Percentiles rank a stretch among this genome's conserved stretches.
Evolutionary conservation across 1,284 basidiomycete species (phyloP).

Genomic region (Peniophora sp.): DNA sequence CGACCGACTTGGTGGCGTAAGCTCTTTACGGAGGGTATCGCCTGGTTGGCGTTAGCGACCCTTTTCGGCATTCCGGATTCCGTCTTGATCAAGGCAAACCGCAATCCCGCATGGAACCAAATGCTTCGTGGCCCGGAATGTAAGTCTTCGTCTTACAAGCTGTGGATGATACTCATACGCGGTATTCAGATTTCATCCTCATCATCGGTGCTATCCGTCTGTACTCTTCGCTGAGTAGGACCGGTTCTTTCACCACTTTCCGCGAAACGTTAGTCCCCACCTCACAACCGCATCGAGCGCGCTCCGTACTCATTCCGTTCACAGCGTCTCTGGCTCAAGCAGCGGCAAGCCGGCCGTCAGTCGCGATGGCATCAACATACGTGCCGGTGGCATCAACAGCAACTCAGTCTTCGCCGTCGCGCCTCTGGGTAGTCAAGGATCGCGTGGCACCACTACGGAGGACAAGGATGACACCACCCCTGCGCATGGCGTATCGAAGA

Average conservation of each 20-base stretch:
- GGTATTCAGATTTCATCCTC: neutral
- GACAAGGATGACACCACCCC: neutral
- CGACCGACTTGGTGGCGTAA: neutral
- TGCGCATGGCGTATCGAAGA: neutral
- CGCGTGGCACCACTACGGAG: neutral
- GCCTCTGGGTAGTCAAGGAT: neutral
- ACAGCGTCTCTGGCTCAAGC: neutral
- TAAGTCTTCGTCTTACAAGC: neutral
- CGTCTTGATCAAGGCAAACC: neutral
- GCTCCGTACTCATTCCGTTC: neutral
- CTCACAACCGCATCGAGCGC: neutral
- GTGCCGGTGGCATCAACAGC: neutral
- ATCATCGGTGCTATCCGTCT: conserved; percentile 2
- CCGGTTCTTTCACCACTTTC: neutral
- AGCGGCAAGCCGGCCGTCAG: neutral
- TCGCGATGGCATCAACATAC: neutral
- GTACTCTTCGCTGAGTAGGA: neutral
- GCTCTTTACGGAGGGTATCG: neutral
- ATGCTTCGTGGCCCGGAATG: neutral
- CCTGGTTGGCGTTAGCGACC: neutral
- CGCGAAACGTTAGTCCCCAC: neutral
- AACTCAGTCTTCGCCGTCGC: neutral
- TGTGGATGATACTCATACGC: neutral
- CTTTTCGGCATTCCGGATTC: neutral
- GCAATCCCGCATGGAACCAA: conserved; percentile 2